Evolutionary conservation across 768 basidiomycete genomes (phyloP), one percentile per base, ranked within the genome.

Genomic region (Macrolepiota albuminosa): DNA sequence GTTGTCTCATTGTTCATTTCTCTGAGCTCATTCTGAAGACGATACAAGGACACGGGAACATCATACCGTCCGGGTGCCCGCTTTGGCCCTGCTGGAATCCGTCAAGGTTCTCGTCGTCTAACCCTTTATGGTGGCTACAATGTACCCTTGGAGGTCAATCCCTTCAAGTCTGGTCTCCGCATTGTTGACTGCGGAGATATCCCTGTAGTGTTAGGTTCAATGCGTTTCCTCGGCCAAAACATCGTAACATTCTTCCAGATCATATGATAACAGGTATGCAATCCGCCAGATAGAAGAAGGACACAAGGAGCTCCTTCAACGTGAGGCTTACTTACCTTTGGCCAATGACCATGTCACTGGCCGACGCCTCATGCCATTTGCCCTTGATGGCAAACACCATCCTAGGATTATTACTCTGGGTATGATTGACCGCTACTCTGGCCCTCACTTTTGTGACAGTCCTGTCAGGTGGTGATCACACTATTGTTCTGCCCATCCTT

Each of bases 81-180:
- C 14, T 94, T 94, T 61, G 92, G 93, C 7, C 92, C 91, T 53
- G 84, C 87, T 42, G 93, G 89, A 13, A 91, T 94, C 64, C 84
- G 93, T 47, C 83, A 84, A 31, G 91, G 91, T 5, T 89, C 87
- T 11, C 84, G 91, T 61, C 82, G 91, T 26, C 71, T 90, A 65
- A 88, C 88, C 9, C 73, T 89, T 9, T 89, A 87, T 58, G 89
- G 89, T 16, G 88, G 89, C 18, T 91, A 91, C 72, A 89, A 91
- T 63, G 86, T 91, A 14, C 86, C 88, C 34, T 82, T 91, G 61
- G 71, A 80, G 47, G 80, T 86, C 50, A 90, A 91, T 65, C 90
- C 90, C 13, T 90, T 91, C 76, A 72, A 77, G 37, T 75, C 82
- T 7, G 88, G 87, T 34, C 76, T 89, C 37, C 84, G 80, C 67